Evolutionary conservation across 2,329 filamentous ascomycete genomes (phyloP), one percentile per base, ranked within the genome.

Genomic region (Rachicladosporium sp.): DNA sequence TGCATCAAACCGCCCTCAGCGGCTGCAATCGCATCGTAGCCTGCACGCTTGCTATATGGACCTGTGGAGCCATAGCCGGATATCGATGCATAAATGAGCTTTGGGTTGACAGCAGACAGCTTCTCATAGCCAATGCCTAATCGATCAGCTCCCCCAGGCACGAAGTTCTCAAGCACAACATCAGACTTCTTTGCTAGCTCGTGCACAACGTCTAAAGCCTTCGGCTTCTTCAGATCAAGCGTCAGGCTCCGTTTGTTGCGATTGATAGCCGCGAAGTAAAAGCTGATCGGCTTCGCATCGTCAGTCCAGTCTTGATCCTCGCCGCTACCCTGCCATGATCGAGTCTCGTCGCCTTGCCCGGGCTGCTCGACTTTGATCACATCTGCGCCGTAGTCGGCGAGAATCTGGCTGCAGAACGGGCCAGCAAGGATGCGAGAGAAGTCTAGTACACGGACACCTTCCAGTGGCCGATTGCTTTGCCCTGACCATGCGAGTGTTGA

Each of bases 21-120:
- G 4, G 55, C 65, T 0, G 59, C 64, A 15, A 69, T 68, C 8
- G 61, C 60, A 44, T 69, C 65, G 47, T 68, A 69, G 1, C 66
- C 66, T 5, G 64, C 61, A 6, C 65, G 54, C 23, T 56, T 54
- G 3, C 57, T 51, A 42, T 63, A 69, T 2, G 65, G 66, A 0
- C 66, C 66, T 6, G 45, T 48, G 4, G 57, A 51, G 1, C 66
- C 65, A 41, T 66, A 66, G 31, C 63, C 64, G 35, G 64, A 65
- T 2, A 68, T 56, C 30, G 61, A 64, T 2, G 66, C 64, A 13
- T 63, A 60, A 27, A 69, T 64, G 12, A 68, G 50, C 2, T 52
- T 41, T 2, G 61, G 58, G 37, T 68, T 67, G 11, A 57, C 33
- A 23, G 53, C 47, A 3, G 48, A 52, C 27, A 68, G 46, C 3